phyloP scores from a whole-genome alignment of 768 basidiomycete genomes.

The Tylopilus vinaceipallidus region DNA sequence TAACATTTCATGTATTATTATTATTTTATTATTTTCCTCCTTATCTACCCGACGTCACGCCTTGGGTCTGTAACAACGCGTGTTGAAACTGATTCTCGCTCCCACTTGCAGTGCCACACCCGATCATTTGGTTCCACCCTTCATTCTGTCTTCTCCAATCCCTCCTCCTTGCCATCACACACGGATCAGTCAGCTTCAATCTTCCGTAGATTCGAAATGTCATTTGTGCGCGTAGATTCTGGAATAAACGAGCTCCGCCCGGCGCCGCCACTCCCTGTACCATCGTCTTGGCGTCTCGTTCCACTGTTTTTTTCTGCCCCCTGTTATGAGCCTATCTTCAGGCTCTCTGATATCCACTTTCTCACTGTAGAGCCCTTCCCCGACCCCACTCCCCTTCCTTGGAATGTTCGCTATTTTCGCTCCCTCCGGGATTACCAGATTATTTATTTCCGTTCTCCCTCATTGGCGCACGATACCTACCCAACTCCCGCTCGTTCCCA shows the following conservation, averaged over 20 bases:
- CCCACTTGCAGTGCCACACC: constrained; percentile 16
- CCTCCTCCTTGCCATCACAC: constrained; percentile 2
- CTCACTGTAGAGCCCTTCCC: constrained; percentile 14
- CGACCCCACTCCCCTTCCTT: constrained; percentile 6
- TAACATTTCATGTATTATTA: constrained; percentile 8
- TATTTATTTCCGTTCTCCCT: constrained; percentile 8
- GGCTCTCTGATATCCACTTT: not conserved
- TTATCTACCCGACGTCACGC: constrained; percentile 32
- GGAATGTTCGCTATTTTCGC: constrained; percentile 11
- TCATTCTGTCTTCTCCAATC: not conserved
- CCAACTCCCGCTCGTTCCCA: not conserved
- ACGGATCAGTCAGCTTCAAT: constrained; percentile 8
- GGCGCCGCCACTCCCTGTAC: constrained; percentile 3
- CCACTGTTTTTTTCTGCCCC: not conserved
- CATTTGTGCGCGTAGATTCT: not conserved
- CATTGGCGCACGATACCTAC: constrained; percentile 11
- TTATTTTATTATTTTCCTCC: not conserved
- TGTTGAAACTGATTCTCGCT: constrained; percentile 7
- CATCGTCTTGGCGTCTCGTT: not conserved
- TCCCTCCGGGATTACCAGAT: constrained; percentile 16
- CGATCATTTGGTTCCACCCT: constrained; percentile 14
- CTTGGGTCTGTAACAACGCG: constrained; percentile 7
- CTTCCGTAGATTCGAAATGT: not conserved
- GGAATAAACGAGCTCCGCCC: constrained; percentile 17
- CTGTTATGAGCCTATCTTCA: constrained; percentile 8